Base-by-base conservation (phyloP, 495 filamentous ascomycete genomes). In the Xeromyces bisporus region DNA sequence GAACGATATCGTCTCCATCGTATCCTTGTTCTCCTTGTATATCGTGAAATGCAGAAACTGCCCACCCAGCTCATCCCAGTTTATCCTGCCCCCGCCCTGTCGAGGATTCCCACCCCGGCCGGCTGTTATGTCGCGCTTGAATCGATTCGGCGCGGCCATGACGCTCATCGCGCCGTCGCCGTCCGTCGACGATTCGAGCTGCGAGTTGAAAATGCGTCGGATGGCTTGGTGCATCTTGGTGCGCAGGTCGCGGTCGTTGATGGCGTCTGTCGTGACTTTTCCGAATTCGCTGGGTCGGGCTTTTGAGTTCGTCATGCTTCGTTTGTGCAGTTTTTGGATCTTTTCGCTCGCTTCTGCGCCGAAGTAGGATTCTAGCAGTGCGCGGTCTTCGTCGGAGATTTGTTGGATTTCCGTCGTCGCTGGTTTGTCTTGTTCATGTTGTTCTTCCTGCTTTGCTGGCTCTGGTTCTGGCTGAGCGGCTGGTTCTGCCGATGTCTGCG, bases 11-110 rank as follows among this genome's bases (percentile, higher is more conserved):
- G 80, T 75, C 38, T 97, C 87, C 83, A 94, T 93, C 1, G 91
- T 97, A 44, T 97, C 91, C 42, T 84, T 84, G 53, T 97, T 97
- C 54, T 96, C 89, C 57, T 97, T 97, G 63, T 86, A 89, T 23
- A 97, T 68, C 0, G 82, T 81, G 46, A 96, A 91, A 50, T 97
- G 89, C 6, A 94, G 65, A 46, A 82, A 86, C 6, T 77, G 71
- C 1, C 80, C 84, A 11, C 77, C 79, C 7, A 73, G 63, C 34
- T 75, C 71, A 17, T 66, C 55, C 70, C 72, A 77, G 27, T 55
- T 59, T 10, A 60, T 35, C 16, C 60, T 57, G 11, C 46, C 44
- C 11, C 43, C 41, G n/a, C 39, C 43, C 7, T 46, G 20, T 7
- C 39, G 40, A 15, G 40, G 33, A 18, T 38, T 42, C n/a, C 42